Evolutionary conservation across 352 stramenopile genomes (phyloP), one percentile per base, ranked within the genome.

Genomic region (Phytophthora constricta): DNA sequence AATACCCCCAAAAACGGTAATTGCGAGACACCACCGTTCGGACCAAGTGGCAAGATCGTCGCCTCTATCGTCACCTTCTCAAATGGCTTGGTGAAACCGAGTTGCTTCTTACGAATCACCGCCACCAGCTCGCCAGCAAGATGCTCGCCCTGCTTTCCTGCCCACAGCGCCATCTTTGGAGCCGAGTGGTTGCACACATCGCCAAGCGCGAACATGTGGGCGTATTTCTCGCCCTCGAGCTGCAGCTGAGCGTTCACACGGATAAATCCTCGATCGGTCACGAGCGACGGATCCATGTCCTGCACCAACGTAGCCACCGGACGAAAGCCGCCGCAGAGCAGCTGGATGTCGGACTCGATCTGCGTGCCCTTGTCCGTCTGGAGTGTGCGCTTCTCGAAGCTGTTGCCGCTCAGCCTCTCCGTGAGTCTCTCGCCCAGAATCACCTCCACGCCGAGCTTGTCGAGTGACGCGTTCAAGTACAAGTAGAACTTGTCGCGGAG

Each of bases 341-440:
- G 65, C 66, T 87, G 76, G 20, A 90, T 75, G 53, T 91, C 83
- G 9, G 78, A 80, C n/a, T 75, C 67, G 42, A 91, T 82, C 47
- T 67, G 50, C 9, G 72, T 88, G 39, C 80, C 80, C 34, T 84
- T 87, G 65, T 84, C 59, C 0, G 77, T 87, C 20, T 60, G 66
- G 16, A 91, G 26, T 5, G 62, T 76, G 31, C 67, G 70, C 49
- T 75, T 79, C 42, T 79, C 68, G 31, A 87, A 86, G 1, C 26
- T 37, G 42, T 86, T 76, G 13, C 67, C 80, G 10, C 20, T 64
- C 31, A 90, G 55, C 5, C 72, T 75, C 51, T 88, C 70, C 1
- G 42, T 53, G 20, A 91, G 69, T 0, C 79, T 72, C 51, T 94
- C 82, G 11, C 74, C 76, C 13, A 87, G 42, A 33, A 92, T 72